Conservation (phyloP, 2,329 filamentous ascomycete species). For the Cryoendolithus antarcticus region DNA sequence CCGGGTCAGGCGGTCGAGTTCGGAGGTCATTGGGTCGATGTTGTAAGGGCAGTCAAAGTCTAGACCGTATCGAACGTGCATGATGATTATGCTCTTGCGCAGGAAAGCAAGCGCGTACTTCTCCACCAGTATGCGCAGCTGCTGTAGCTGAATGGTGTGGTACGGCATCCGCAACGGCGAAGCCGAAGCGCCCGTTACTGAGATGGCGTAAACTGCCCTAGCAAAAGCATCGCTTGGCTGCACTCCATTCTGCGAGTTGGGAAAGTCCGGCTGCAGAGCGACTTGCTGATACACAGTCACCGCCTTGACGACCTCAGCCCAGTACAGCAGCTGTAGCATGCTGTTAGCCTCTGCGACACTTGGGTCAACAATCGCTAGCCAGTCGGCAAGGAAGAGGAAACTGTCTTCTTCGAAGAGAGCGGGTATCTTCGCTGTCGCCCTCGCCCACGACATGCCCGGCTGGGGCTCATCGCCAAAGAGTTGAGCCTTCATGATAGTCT, state of each 20-base stretch:
- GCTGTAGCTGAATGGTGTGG: slow-evolving; percentile 12
- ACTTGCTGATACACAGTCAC: slow-evolving; percentile 42
- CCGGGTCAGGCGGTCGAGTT: slow-evolving; percentile 70
- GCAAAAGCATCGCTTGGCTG: slow-evolving; percentile 9
- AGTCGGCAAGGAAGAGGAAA: slow-evolving; percentile 70
- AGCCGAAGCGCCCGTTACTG: not conserved
- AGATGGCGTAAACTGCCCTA: slow-evolving; percentile 1
- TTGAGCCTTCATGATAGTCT: slow-evolving; percentile 18
- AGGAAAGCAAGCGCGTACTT: slow-evolving; percentile 86
- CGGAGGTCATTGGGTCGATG: slow-evolving; percentile 28
- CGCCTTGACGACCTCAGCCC: slow-evolving; percentile 81
- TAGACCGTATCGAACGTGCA: slow-evolving; percentile 79
- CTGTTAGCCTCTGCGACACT: slow-evolving; percentile 29
- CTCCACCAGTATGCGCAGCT: slow-evolving; percentile 38
- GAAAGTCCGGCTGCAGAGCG: not conserved
- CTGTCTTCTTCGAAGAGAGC: slow-evolving; percentile 53
- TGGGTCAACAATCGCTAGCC: slow-evolving; percentile 19
- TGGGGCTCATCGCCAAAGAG: slow-evolving; percentile 18
- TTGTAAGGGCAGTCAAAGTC: slow-evolving; percentile 59
- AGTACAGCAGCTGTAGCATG: slow-evolving; percentile 72
- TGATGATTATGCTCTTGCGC: slow-evolving; percentile 69
- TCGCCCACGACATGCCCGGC: slow-evolving; percentile 12
- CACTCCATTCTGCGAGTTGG: slow-evolving; percentile 13
- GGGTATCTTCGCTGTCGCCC: slow-evolving; percentile 21
- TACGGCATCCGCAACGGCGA: not conserved